Conservation (phyloP, 768 basidiomycete species). For the Auriscalpium orientale region DNA sequence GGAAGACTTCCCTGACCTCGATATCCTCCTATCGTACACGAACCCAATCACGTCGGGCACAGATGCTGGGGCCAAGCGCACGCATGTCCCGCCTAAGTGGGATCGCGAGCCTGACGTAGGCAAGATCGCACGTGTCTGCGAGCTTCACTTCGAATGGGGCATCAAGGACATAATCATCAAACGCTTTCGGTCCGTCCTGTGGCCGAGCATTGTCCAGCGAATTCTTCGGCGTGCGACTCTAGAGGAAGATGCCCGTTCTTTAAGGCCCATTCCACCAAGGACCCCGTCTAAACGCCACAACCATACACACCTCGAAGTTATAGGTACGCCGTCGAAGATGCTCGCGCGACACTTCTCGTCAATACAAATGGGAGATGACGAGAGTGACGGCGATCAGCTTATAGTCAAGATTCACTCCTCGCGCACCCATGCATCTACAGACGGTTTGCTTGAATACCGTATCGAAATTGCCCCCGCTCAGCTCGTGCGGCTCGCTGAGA, state of each 20-base stretch:
- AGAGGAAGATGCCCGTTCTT: constrained; percentile 16
- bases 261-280: constrained; percentile 34
- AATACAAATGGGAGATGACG: constrained; percentile 28
- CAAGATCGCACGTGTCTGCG: constrained; percentile 71
- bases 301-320: background rate
- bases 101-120: constrained; percentile 56
- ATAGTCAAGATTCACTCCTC: constrained; percentile 60
- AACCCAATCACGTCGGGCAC: constrained; percentile 70
- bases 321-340: constrained; percentile 42
- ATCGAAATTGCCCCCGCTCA: constrained; percentile 64
- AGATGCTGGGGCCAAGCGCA: constrained; percentile 30
- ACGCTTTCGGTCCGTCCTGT: constrained; percentile 76
- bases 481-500: constrained; percentile 57
- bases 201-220: constrained; percentile 66
- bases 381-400: constrained; percentile 33
- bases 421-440: constrained; percentile 64
- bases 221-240: constrained; percentile 61
- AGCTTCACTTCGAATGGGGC: constrained; percentile 90
- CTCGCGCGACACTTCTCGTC: constrained; percentile 51
- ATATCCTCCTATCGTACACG: constrained; percentile 71
- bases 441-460: constrained; percentile 69
- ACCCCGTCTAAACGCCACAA: constrained; percentile 1
- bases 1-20: constrained; percentile 61
- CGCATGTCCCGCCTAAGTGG: constrained; percentile 32
- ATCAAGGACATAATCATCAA: constrained; percentile 75